Evolutionary conservation across 2,329 filamentous ascomycete genomes (phyloP).

Genomic region (Venturia carpophila): DNA sequence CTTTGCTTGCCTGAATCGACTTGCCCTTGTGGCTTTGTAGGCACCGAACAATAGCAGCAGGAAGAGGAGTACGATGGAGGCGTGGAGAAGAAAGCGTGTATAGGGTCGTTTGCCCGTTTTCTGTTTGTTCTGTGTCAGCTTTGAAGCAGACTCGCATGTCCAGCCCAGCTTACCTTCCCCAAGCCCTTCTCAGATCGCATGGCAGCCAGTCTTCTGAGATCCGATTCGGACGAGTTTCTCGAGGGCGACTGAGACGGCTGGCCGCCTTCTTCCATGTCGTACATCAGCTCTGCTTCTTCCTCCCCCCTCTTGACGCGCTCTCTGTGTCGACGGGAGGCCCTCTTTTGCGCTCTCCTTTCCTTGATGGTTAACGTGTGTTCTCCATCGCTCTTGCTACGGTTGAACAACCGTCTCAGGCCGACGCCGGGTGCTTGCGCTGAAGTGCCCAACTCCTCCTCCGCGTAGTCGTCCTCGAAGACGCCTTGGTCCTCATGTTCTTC

Average conservation of each 20-base stretch:
- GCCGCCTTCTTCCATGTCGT: conserved; percentile 79
- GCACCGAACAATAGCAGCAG: conserved; percentile 43
- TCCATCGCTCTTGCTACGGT: neutral
- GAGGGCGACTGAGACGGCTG: conserved; percentile 52
- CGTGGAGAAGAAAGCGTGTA: conserved; percentile 33
- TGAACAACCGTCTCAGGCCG: conserved; percentile 7
- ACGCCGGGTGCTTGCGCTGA: neutral
- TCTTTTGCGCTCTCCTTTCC: conserved; percentile 15
- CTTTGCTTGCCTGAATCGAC: conserved; percentile 22
- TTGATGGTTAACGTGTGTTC: conserved; percentile 14
- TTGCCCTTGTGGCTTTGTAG: conserved; percentile 13
- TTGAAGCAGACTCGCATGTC: neutral
- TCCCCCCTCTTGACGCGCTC: conserved; percentile 36
- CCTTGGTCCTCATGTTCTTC: conserved; percentile 16
- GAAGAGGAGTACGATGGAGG: conserved; percentile 46
- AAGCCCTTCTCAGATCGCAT: conserved; percentile 26
- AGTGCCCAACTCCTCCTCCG: conserved; percentile 1
- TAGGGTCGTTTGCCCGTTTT: conserved; percentile 18
- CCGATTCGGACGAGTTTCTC: conserved; percentile 36
- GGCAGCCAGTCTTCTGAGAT: conserved; percentile 37
- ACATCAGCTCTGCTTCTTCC: conserved; percentile 72
- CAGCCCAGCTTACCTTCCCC: conserved; percentile 28
- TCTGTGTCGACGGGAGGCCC: conserved; percentile 18
- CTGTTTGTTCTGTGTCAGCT: conserved; percentile 13
- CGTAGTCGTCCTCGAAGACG: conserved; percentile 18